These are phyloP conservation scores for Setaria italica DNA, from an alignment of 202 grass and related monocot species.

Conservation along the genomic window DNA sequence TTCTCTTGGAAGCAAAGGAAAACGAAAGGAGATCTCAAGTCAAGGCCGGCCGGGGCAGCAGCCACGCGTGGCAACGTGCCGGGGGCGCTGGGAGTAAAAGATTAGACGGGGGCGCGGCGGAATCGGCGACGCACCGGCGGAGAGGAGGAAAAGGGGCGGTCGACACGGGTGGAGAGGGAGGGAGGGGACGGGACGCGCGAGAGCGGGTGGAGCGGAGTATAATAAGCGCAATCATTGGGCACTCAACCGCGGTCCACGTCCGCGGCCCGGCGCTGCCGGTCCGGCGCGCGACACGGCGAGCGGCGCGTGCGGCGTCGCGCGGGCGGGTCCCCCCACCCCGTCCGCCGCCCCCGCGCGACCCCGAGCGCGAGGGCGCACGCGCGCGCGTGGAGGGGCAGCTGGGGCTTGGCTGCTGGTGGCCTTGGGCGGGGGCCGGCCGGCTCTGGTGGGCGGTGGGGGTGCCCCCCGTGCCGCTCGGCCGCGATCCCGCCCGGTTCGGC, in stretches of 20 bases:
- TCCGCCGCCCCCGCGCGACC: not conserved
- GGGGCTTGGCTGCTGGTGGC: not conserved
- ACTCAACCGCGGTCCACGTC: slow-evolving; percentile 49
- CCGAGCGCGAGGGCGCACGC: slow-evolving; percentile 37
- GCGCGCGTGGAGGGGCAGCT: slow-evolving; percentile 19
- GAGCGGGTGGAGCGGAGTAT: not conserved
- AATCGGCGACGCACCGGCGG: slow-evolving; percentile 19
- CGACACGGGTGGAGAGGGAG: not conserved
- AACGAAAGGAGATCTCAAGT: not conserved
- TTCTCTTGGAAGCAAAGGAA: slow-evolving; percentile 44
- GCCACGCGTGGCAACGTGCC: not conserved
- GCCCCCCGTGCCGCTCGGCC: slow-evolving; percentile 12
- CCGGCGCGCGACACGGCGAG: slow-evolving; percentile 38
- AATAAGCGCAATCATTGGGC: slow-evolving; percentile 55
- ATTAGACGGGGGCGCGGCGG: not conserved
- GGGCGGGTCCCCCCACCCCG: not conserved
- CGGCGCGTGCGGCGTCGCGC: slow-evolving; percentile 44
- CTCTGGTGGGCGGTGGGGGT: not conserved
- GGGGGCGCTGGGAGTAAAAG: not conserved
- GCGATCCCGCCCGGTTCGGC: not conserved
- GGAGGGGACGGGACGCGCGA: not conserved
- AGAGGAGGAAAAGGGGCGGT: not conserved
- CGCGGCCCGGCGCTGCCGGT: slow-evolving; percentile 24
- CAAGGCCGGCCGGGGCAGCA: not conserved
- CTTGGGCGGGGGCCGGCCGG: not conserved